Evolutionary conservation across 2,329 filamentous ascomycete species (phyloP).

Genomic region (Aspergillus novofumigatus): DNA sequence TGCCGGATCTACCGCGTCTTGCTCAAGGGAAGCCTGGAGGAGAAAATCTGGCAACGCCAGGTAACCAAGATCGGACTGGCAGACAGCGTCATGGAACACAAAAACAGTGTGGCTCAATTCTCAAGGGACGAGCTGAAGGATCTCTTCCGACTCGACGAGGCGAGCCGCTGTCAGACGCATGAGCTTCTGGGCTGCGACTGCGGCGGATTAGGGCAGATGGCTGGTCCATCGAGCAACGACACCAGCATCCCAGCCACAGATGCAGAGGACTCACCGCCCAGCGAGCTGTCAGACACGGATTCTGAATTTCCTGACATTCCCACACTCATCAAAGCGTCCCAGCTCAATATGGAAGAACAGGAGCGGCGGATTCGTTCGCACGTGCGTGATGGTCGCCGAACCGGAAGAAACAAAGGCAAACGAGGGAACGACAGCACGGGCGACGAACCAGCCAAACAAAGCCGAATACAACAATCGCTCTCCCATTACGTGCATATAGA

Average conservation of each 20-base stretch:
- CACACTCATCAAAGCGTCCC: slow-evolving; percentile 37
- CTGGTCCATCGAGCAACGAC: slow-evolving; percentile 7
- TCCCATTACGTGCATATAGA: slow-evolving; percentile 43
- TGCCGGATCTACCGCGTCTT: slow-evolving; percentile 68
- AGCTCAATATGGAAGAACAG: slow-evolving; percentile 35
- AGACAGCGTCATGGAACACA: slow-evolving; percentile 67
- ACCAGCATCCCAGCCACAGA: slow-evolving; percentile 9
- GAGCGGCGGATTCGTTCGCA: slow-evolving; percentile 21
- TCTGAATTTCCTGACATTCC: slow-evolving; percentile 27
- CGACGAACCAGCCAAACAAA: slow-evolving; percentile 17
- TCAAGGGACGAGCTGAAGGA: slow-evolving; percentile 63
- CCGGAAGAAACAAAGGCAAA: slow-evolving; percentile 4
- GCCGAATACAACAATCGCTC: slow-evolving; percentile 41
- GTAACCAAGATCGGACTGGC: slow-evolving; percentile 67
- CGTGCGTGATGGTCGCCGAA: slow-evolving; percentile 12
- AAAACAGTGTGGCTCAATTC: slow-evolving; percentile 57
- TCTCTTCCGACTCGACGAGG: slow-evolving; percentile 62
- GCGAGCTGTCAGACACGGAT: slow-evolving; percentile 10
- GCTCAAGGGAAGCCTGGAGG: slow-evolving; percentile 64
- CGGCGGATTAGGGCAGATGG: slow-evolving; percentile 47
- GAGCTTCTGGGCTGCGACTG: slow-evolving; percentile 62
- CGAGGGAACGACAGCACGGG: slow-evolving; percentile 4
- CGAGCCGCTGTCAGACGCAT: slow-evolving; percentile 62
- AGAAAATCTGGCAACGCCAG: slow-evolving; percentile 72
- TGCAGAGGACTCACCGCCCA: slow-evolving; percentile 1